phyloP scores from a whole-genome alignment of 1,284 basidiomycete species.

The Ganoderma lucidum region DNA sequence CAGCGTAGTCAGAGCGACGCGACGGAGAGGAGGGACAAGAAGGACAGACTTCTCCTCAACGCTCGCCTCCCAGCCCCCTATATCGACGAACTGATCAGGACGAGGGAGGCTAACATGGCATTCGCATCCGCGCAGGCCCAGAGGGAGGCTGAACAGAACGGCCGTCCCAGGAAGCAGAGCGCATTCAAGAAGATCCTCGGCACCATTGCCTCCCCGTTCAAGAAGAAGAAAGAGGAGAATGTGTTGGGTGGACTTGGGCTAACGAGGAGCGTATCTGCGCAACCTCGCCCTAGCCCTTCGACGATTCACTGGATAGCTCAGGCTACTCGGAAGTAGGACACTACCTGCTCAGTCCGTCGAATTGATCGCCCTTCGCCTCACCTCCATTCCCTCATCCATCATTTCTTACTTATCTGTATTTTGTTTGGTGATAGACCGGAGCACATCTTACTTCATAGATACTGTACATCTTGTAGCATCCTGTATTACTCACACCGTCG shows the following conservation, averaged over 20 bases:
- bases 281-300: not conserved
- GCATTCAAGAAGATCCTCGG: not conserved
- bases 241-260: not conserved
- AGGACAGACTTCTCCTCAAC: not conserved
- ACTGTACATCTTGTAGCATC: not conserved
- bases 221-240: conserved; percentile 1
- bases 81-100: not conserved
- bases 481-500: not conserved
- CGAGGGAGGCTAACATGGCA: not conserved
- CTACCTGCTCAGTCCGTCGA: not conserved
- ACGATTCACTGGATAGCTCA: not conserved
- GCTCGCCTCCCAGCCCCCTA: not conserved
- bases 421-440: not conserved
- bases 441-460: not conserved
- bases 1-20: conserved; percentile 3
- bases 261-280: not conserved
- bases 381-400: not conserved
- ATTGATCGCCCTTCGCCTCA: not conserved
- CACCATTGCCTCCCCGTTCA: not conserved
- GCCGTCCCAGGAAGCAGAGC: not conserved
- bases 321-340: not conserved
- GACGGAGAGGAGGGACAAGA: not conserved
- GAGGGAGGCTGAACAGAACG: not conserved
- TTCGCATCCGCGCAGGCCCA: not conserved
- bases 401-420: not conserved